Evolutionary conservation across 202 grass and related monocot genomes (phyloP), one percentile per base, ranked within the genome.

Genomic region (Digitaria exilis): DNA sequence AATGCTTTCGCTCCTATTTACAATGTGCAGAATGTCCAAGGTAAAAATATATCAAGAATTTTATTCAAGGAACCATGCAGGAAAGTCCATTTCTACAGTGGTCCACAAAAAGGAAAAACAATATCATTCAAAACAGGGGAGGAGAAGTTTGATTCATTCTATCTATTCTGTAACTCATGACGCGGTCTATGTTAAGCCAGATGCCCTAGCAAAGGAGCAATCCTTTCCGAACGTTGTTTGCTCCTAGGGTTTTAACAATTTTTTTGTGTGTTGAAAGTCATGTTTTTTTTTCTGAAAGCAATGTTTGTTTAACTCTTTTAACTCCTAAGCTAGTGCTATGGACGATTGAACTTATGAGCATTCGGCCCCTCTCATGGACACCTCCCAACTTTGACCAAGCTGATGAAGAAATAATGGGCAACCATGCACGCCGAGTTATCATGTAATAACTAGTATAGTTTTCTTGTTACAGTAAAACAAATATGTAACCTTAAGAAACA

Each of bases 301-400:
- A 67, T 31, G n/a, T 22, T 54, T 35, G 43, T 64, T 35, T 52
- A 42, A 68, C 50, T 62, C 71, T 42, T n/a, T 50, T 50, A 69
- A 42, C 39, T 80, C 44, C 70, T 70, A 61, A 75, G 12, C 31
- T 62, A 26, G 60, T 62, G 60, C 43, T 45, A 62, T 7, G 8
- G 16, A 84, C 84, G 75, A 84, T 80, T 79, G 69, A 44, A 31
- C 76, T 69, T 80, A n/a, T n/a, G n/a, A n/a, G n/a, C n/a, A n/a
- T n/a, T n/a, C n/a, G n/a, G n/a, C n/a, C n/a, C n/a, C n/a, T n/a
- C n/a, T n/a, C n/a, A n/a, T n/a, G n/a, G n/a, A n/a, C n/a, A n/a
- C n/a, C n/a, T n/a, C n/a, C n/a, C n/a, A n/a, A n/a, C n/a, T n/a
- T n/a, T n/a, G n/a, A n/a, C n/a, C n/a, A n/a, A n/a, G n/a, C n/a